Conservation (phyloP, 345 rosid species). For the Chamaenerion angustifolium region DNA sequence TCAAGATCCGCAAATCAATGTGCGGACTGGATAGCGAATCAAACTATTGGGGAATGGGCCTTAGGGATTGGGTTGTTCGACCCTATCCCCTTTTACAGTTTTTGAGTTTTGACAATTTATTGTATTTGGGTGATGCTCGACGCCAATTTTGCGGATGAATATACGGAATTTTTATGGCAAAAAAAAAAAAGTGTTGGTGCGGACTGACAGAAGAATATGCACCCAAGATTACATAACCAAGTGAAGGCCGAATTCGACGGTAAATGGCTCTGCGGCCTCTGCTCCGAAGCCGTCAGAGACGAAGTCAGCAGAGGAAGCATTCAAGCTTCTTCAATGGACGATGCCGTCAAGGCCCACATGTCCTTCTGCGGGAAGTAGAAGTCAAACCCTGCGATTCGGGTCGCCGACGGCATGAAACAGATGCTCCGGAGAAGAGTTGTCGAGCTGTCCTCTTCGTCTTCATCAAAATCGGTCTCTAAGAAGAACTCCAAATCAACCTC, state of each 20-base stretch:
- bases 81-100: too few species aligned
- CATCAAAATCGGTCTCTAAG: constrained; percentile 40
- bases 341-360: constrained; percentile 84
- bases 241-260: constrained; percentile 71
- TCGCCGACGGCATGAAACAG: constrained; percentile 94
- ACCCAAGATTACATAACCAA: constrained; percentile 62
- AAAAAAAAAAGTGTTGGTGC: constrained; percentile 89
- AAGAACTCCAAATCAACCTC: constrained; percentile 51
- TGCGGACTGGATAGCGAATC: too few species aligned
- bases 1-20: too few species aligned
- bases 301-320: constrained; percentile 45
- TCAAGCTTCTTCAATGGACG: constrained; percentile 34
- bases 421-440: constrained; percentile 81
- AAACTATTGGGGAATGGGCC: too few species aligned
- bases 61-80: too few species aligned
- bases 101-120: too few species aligned
- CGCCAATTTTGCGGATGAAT: too few species aligned
- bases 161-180: too few species aligned
- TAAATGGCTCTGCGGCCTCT: constrained; percentile 93
- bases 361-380: constrained; percentile 83
- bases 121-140: too few species aligned
- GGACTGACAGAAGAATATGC: constrained; percentile 84
- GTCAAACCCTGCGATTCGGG: constrained; percentile 71
- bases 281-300: constrained; percentile 84
- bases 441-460: constrained; percentile 27